These are phyloP conservation scores for Lactarius evosmus DNA, from an alignment of 768 basidiomycete genomes.

Conservation along the genomic window DNA sequence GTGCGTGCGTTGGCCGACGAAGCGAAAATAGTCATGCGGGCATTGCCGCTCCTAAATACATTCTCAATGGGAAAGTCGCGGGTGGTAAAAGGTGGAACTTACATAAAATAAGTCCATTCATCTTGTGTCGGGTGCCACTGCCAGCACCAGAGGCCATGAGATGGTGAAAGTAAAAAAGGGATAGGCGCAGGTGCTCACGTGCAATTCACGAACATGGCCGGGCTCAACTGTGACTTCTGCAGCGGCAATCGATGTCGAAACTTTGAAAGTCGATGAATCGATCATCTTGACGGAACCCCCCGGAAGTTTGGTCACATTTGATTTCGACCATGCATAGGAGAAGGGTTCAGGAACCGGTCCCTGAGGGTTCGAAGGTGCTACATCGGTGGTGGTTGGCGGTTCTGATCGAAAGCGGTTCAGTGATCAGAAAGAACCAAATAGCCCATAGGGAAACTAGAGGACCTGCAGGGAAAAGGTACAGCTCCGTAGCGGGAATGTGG, in stretches of 20 bases:
- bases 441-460: background rate
- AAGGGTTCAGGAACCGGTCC: constrained; percentile 46
- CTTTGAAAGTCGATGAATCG: constrained; percentile 50
- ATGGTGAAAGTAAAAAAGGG: background rate
- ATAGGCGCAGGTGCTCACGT: constrained; percentile 38
- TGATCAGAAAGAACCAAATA: background rate
- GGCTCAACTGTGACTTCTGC: constrained; percentile 58
- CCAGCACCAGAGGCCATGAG: background rate
- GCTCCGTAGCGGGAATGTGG: constrained; percentile 32
- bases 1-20: constrained; percentile 51
- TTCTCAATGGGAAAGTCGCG: constrained; percentile 13
- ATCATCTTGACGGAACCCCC: constrained; percentile 44
- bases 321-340: constrained; percentile 47
- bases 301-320: constrained; percentile 41
- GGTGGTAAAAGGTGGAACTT: constrained; percentile 27
- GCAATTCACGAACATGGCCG: constrained; percentile 58
- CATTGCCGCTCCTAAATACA: constrained; percentile 46
- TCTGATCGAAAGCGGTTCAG: constrained; percentile 21
- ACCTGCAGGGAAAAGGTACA: constrained; percentile 36
- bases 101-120: constrained; percentile 61
- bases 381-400: constrained; percentile 33
- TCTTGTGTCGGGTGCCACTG: constrained; percentile 72
- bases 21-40: constrained; percentile 56
- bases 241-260: constrained; percentile 51
- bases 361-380: constrained; percentile 42